A percentile compares a stretch with the other conserved stretches of the same genome.
Conservation (phyloP, 352 stramenopile genomes). For the Phytophthora pinifolia region DNA sequence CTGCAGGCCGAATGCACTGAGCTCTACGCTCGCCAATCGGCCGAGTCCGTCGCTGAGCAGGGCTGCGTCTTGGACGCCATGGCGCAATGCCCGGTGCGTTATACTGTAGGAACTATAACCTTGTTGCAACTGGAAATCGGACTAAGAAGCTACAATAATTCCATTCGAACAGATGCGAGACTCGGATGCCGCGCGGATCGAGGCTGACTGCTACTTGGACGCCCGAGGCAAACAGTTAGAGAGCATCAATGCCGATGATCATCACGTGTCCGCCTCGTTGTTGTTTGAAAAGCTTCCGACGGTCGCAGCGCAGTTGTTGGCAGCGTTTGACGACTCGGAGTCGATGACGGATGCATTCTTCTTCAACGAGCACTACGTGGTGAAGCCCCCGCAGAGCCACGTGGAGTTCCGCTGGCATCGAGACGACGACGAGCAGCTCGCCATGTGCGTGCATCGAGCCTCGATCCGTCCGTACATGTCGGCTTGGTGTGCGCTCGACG, state of each 20-base stretch:
- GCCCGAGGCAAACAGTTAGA: constrained; percentile 31
- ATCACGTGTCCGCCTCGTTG: constrained; percentile 25
- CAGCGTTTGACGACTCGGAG: not conserved
- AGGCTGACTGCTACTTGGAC: constrained; percentile 29
- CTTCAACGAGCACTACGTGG: constrained; percentile 83
- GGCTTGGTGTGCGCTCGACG: constrained; percentile 67
- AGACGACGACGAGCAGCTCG: constrained; percentile 74
- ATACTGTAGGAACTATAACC: not conserved
- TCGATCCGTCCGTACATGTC: constrained; percentile 58
- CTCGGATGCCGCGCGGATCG: constrained; percentile 26
- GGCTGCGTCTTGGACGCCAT: constrained; percentile 67
- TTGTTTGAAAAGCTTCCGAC: constrained; percentile 48
- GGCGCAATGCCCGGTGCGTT: constrained; percentile 52
- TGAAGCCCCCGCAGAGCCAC: constrained; percentile 54
- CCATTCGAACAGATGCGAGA: constrained; percentile 39
- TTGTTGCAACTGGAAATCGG: not conserved
- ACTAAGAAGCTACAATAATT: not conserved
- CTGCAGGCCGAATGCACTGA: constrained; percentile 42
- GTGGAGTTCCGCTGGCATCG: constrained; percentile 79
- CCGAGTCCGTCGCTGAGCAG: constrained; percentile 19
- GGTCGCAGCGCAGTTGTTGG: constrained; percentile 23
- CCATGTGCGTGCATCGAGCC: constrained; percentile 64
- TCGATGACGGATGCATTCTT: constrained; percentile 32
- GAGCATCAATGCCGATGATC: not conserved
- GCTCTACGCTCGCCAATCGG: constrained; percentile 15